Conservation (phyloP, 1,139 yeast genomes). For the Candida gigantensis region DNA sequence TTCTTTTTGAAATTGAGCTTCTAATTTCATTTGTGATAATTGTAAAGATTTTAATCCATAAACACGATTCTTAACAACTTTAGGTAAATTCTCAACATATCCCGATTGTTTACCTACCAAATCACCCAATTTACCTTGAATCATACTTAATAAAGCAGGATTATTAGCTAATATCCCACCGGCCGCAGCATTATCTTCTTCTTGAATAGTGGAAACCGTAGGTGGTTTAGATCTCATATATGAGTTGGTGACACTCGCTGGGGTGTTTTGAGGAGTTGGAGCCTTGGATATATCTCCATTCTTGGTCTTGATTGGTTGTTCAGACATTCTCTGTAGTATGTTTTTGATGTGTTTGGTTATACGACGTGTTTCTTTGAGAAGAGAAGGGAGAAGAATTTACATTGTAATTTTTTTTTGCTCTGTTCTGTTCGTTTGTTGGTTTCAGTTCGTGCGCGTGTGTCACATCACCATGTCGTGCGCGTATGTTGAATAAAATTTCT, state of each 20-base stretch:
- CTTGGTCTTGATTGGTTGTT: slow-evolving; percentile 53
- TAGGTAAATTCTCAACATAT: slow-evolving; percentile 79
- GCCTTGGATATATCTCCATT: slow-evolving; percentile 84
- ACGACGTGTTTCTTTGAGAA: too few species aligned
- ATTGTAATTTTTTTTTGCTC: too few species aligned
- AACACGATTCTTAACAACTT: slow-evolving; percentile 71
- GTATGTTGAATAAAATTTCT: too few species aligned
- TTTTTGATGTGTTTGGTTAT: background rate
- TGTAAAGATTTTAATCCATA: slow-evolving; percentile 86
- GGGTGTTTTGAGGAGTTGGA: slow-evolving; percentile 99
- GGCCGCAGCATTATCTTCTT: slow-evolving; percentile 49
- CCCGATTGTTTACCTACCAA: slow-evolving; percentile 88
- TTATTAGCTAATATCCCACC: slow-evolving; percentile 63
- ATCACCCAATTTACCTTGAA: slow-evolving; percentile 85
- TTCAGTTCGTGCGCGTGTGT: too few species aligned
- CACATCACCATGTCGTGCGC: too few species aligned
- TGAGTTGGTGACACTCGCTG: slow-evolving; percentile 82
- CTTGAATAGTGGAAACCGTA: slow-evolving; percentile 74
- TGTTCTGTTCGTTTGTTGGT: too few species aligned
- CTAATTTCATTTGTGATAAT: slow-evolving; percentile 76
- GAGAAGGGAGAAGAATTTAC: too few species aligned
- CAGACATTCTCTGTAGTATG: slow-evolving; percentile 48
- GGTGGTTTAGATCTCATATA: slow-evolving; percentile 74
- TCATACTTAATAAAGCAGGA: slow-evolving; percentile 79
- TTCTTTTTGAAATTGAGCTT: slow-evolving; percentile 89